Evolutionary conservation across 2,329 filamentous ascomycete species (phyloP), one percentile per base, ranked within the genome.

Genomic region (Sporothrix pseudoabietina): DNA sequence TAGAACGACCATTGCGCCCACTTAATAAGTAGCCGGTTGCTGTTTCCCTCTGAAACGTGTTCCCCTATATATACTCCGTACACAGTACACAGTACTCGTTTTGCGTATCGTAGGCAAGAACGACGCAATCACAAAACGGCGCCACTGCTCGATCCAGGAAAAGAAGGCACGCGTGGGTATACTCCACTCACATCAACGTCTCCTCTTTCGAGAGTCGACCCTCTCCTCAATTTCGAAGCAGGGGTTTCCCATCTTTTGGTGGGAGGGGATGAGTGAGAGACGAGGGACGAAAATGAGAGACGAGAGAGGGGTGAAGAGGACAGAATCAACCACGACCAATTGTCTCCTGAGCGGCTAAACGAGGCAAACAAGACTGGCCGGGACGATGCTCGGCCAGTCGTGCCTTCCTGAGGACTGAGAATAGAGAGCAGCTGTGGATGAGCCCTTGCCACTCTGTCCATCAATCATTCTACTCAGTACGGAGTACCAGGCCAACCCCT

Each of bases 281-380:
- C 35, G 35, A 35, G 19, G 7, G 39, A 39, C 26, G 26, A 26
- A 26, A 26, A 26, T 2, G 26, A 26, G 26, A 26, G 26, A 26
- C 26, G 26, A 26, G 32, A 19, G 16, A 9, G 44, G 19, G 41
- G 14, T 8, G 26, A 26, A 26, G 26, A 26, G 26, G 26, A 26
- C 8, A 35, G 35, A 35, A 35, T 35, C 35, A 12, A 65, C 59
- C 59, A 44, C 30, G 39, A 19, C 59, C 59, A 44, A 65, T 65
- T 26, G 32, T 47, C 66, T 54, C 66, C 66, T 71, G 47, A 19
- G 72, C 72, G 72, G 68, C 49, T 73, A 73, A 73, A 73, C 8
- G 7, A 44, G 22, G 68, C 52, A 61, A 19, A n/a, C 19, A 3
- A 35, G n/a, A 8, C 4, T 8, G 8, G 30, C 22, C 19, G 59